Base-by-base conservation (phyloP, 2,329 filamentous ascomycete species). In the Pseudonectria buxi region DNA sequence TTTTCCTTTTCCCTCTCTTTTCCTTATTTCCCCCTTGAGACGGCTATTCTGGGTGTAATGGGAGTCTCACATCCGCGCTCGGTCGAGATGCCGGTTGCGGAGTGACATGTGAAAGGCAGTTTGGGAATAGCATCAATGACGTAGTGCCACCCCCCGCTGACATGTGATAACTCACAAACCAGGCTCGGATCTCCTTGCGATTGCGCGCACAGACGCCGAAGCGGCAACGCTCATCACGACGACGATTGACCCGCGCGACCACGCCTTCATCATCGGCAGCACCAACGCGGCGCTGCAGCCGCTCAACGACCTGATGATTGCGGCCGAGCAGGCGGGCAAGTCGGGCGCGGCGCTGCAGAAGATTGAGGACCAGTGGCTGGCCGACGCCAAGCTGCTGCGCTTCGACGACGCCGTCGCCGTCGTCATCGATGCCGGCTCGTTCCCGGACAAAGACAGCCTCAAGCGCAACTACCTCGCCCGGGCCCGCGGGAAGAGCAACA, bases 161-260 rank as follows among this genome's bases (percentile, higher is more conserved):
- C 47, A 48, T 49, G 45, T 49, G 46, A 48, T 31, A 32, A 9
- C 14, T 25, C 14, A n/a, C 24, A 26, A 18, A 31, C 10, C 43
- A 84, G 79, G 86, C 46, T 75, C 79, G 44, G 87, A 98, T 57
- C 81, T 98, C 43, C 68, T 98, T 26, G 86, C 87, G 49, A 80
- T 98, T 47, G 92, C 92, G 35, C 83, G 92, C 55, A 98, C 92
- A 40, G 92, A 98, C 65, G 94, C 92, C 51, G 92, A 98, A 72
- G 92, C 92, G 35, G 92, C 92, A 24, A 98, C 92, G 4, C 81
- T 98, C 53, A 94, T 98, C 70, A 94, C 87, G 45, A 90, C 86
- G 24, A 95, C 87, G 53, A 95, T 98, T 58, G 92, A 98, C 67
- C 82, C 85, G 40, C 85, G 92, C 53, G 92, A 98, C 66, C 92